Percentiles rank a stretch among this genome's conserved stretches.
Evolutionary conservation across 2,329 filamentous ascomycete species (phyloP).

Genomic region (Penicillium oxalicum): DNA sequence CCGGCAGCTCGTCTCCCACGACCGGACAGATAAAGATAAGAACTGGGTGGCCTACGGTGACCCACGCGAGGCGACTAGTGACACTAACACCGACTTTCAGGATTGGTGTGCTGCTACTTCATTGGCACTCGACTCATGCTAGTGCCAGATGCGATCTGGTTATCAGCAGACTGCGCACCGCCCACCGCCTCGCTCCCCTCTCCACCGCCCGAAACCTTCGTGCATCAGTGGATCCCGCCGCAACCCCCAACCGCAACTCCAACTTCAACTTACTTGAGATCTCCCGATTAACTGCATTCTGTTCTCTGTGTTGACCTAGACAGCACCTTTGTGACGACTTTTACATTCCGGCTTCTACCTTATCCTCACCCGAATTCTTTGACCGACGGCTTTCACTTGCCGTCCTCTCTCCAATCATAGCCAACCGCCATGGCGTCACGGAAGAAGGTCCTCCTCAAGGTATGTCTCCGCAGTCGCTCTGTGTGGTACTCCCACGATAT

Average conservation of each 20-base stretch:
- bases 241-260: slow-evolving; percentile 19
- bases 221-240: slow-evolving; percentile 30
- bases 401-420: slow-evolving; percentile 3
- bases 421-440: slow-evolving; percentile 60
- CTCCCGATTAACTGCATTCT: neutral
- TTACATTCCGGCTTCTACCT: neutral
- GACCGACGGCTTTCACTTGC: too few relatives aligned
- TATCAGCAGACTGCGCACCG: slow-evolving; percentile 14
- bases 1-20: too few relatives aligned
- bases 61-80: too few relatives aligned
- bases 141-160: slow-evolving; percentile 1
- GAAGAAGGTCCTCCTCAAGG: slow-evolving; percentile 90
- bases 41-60: too few relatives aligned
- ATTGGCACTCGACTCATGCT: too few relatives aligned
- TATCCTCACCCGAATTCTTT: neutral
- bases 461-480: slow-evolving; percentile 38
- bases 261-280: slow-evolving; percentile 13
- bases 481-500: neutral
- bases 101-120: too few relatives aligned
- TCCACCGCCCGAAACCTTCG: slow-evolving; percentile 11
- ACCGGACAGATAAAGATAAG: too few relatives aligned
- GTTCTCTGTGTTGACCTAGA: too few relatives aligned
- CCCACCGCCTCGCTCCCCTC: slow-evolving; percentile 21
- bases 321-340: too few relatives aligned
- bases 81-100: too few relatives aligned